Conservation (phyloP, 1,284 basidiomycete genomes). For the Stereum hirsutum region DNA sequence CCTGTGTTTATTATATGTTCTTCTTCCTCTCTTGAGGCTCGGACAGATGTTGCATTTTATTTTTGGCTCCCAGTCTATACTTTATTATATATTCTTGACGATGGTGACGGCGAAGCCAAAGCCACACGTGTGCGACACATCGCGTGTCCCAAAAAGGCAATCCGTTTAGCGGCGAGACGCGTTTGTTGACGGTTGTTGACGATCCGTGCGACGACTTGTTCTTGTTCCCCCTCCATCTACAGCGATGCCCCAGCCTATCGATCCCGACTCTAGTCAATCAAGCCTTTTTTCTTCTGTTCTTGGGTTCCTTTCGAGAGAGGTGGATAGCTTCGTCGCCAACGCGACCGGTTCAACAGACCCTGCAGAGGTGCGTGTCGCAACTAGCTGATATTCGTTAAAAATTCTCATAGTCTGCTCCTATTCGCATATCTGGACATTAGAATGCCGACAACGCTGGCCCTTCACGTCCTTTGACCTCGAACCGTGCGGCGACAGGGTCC, state of each 20-base stretch:
- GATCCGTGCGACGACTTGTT: constrained; percentile 1
- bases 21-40: no score
- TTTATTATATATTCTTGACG: no score
- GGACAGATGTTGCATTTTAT: no score
- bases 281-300: constrained; percentile 58
- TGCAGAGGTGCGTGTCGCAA: constrained; percentile 16
- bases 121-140: no score
- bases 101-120: no score
- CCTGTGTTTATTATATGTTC: no score
- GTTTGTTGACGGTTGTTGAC: constrained; percentile 13
- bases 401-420: no score
- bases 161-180: constrained; percentile 4
- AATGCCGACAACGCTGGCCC: not conserved
- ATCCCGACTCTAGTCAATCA: no score
- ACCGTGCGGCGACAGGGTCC: no score
- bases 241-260: constrained; percentile 4
- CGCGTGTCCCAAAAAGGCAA: not conserved
- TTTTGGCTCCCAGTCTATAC: no score
- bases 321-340: constrained; percentile 58
- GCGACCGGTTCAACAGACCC: constrained; percentile 45
- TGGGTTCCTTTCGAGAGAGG: constrained; percentile 58
- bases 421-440: no score
- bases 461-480: not conserved
- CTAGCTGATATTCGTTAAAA: no score
- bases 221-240: constrained; percentile 1